These are phyloP conservation scores for Blastosporella zonata DNA, from an alignment of 1,284 basidiomycete genomes.

Conservation along the genomic window DNA sequence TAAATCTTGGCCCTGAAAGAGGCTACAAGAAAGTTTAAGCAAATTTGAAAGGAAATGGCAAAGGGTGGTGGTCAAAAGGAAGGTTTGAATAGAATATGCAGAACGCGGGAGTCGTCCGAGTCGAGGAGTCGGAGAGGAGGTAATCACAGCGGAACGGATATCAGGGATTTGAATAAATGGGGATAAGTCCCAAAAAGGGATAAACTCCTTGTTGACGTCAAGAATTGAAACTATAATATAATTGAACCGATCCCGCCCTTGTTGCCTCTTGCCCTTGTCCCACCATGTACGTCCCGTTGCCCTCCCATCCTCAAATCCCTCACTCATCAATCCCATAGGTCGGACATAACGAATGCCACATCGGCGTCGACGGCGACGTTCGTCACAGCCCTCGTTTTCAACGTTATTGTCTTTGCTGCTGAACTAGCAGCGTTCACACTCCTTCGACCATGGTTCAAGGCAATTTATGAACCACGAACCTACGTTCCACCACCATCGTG, in stretches of 20 bases:
- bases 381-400: slow-evolving; percentile 74
- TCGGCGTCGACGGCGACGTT: slow-evolving; percentile 64
- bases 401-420: slow-evolving; percentile 60
- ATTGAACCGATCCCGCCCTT: background rate
- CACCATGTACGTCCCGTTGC: slow-evolving; percentile 16
- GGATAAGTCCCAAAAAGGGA: background rate
- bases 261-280: slow-evolving; percentile 2
- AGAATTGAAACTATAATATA: slow-evolving; percentile 10
- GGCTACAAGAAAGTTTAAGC: too few relatives aligned
- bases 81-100: too few relatives aligned
- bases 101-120: too few relatives aligned
- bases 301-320: background rate
- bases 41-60: too few relatives aligned
- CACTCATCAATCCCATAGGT: slow-evolving; percentile 24
- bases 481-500: slow-evolving; percentile 54
- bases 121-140: too few relatives aligned
- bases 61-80: too few relatives aligned
- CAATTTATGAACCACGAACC: slow-evolving; percentile 81
- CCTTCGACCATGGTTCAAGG: slow-evolving; percentile 66
- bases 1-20: too few relatives aligned
- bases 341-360: slow-evolving; percentile 30
- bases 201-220: slow-evolving; percentile 19
- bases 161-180: background rate
- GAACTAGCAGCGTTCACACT: slow-evolving; percentile 73
- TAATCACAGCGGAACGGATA: background rate